phyloP scores from a whole-genome alignment of 805 yeast genomes.

The Metschnikowia sp. region DNA sequence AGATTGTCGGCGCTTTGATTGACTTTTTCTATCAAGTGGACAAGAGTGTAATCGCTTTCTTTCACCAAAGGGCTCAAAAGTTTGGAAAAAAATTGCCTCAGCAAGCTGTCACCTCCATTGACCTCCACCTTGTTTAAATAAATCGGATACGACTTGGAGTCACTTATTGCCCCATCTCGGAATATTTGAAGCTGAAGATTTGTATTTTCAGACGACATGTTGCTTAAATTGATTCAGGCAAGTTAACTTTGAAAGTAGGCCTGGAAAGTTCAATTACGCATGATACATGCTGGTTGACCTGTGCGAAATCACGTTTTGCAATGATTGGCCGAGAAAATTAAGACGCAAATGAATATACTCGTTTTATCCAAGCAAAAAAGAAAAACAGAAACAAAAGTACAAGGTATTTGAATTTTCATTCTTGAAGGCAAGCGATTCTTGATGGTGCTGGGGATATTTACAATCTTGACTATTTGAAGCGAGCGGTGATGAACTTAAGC shows the following conservation, averaged over 20 bases:
- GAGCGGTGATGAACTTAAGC: too few species aligned
- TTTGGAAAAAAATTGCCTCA: constrained; percentile 44
- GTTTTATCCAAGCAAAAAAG: too few species aligned
- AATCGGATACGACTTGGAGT: constrained; percentile 34
- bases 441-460: too few species aligned
- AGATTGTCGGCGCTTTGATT: constrained; percentile 33
- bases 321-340: too few species aligned
- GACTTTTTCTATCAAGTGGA: constrained; percentile 35
- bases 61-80: constrained; percentile 43
- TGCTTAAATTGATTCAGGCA: too few species aligned
- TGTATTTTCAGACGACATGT: neutral
- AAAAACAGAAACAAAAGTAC: too few species aligned
- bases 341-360: too few species aligned
- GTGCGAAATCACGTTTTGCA: too few species aligned
- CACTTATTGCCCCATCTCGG: constrained; percentile 29
- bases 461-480: too few species aligned
- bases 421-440: too few species aligned
- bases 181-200: constrained; percentile 17
- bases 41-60: constrained; percentile 42
- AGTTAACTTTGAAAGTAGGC: neutral
- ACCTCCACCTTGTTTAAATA: constrained; percentile 36
- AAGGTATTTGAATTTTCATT: too few species aligned
- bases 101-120: constrained; percentile 42
- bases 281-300: too few species aligned
- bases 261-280: neutral